Conservation (phyloP, 768 basidiomycete species). For the Naganishia vishniacii region DNA sequence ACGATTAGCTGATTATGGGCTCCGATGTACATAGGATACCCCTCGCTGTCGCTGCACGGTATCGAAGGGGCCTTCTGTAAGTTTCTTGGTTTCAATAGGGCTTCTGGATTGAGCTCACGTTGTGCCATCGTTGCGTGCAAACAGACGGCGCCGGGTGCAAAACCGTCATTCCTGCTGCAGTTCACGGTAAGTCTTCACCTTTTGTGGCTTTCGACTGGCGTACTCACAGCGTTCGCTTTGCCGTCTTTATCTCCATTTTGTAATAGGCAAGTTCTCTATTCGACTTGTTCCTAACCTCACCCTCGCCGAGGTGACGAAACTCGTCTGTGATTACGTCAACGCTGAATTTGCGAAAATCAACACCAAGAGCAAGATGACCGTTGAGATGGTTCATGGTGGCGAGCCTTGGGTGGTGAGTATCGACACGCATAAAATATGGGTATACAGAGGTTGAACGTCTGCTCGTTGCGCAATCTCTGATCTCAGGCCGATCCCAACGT, state of each 20-base stretch:
- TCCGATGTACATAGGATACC: conserved; percentile 47
- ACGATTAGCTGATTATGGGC: not conserved
- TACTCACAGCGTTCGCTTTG: not conserved
- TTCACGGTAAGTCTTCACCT: conserved; percentile 41
- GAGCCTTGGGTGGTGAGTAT: conserved; percentile 69
- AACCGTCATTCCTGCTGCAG: conserved; percentile 91
- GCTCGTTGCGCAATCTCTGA: conserved; percentile 10
- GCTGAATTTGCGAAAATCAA: conserved; percentile 77
- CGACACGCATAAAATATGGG: not conserved
- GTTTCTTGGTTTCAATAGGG: conserved; percentile 17
- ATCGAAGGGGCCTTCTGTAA: conserved; percentile 86
- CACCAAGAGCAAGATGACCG: conserved; percentile 70
- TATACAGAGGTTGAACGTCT: conserved; percentile 5
- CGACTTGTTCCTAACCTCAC: conserved; percentile 85
- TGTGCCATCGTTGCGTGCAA: conserved; percentile 8
- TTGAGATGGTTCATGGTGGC: conserved; percentile 72
- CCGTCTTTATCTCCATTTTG: conserved; percentile 43
- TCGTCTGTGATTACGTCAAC: conserved; percentile 66
- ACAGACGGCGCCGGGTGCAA: conserved; percentile 45
- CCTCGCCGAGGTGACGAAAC: conserved; percentile 64
- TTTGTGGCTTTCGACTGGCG: not conserved
- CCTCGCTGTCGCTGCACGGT: conserved; percentile 84
- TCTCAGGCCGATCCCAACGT: conserved; percentile 38
- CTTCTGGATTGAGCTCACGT: not conserved
- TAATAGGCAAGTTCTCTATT: conserved; percentile 90